Conservation (phyloP, 148 eudicot species). For the Spergularia bocconei region DNA sequence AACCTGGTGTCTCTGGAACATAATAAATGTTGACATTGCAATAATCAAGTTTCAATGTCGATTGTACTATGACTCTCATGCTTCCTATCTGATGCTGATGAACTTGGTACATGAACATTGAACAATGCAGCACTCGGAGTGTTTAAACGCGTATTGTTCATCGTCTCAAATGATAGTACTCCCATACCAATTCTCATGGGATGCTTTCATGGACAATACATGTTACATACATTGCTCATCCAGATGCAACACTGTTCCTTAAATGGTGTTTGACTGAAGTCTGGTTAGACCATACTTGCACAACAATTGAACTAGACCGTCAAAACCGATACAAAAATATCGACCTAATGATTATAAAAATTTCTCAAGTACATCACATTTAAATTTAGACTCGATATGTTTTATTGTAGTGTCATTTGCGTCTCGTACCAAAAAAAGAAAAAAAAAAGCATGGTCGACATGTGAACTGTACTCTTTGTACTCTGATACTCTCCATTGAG, state of each 20-base stretch:
- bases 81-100: neutral
- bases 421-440: no score
- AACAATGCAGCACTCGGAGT: neutral
- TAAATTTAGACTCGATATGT: no score
- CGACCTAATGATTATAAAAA: no score
- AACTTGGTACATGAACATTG: constrained; percentile 6
- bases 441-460: no score
- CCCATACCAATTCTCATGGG: constrained; percentile 10
- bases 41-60: neutral
- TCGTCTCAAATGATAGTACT: neutral
- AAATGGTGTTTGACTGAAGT: neutral
- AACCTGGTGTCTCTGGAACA: neutral
- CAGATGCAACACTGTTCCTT: neutral
- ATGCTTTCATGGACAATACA: constrained; percentile 11
- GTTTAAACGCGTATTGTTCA: neutral
- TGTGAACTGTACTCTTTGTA: no score
- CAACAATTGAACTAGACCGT: no score
- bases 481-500: no score
- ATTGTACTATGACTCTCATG: neutral
- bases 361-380: no score
- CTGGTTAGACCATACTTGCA: neutral
- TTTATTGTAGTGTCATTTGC: no score
- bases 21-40: neutral
- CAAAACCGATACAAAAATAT: neutral
- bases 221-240: neutral